phyloP scores from a whole-genome alignment of 2,329 filamentous ascomycete genomes.

The Pseudopyrenochaeta lycopersici region DNA sequence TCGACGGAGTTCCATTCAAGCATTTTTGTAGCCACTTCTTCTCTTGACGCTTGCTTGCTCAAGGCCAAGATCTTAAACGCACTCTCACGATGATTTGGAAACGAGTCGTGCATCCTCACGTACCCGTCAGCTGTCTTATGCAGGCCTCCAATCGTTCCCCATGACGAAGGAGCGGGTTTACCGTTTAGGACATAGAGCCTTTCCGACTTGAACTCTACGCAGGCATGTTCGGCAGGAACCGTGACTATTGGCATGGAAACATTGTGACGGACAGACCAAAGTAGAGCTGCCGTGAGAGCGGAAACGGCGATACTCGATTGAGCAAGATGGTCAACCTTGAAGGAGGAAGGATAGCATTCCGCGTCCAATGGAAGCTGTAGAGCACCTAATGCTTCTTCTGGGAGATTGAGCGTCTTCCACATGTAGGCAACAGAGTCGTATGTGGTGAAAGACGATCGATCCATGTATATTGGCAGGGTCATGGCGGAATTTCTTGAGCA shows the following conservation, averaged over 20 bases:
- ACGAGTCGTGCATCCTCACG: conserved; percentile 65
- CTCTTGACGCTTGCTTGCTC: conserved; percentile 39
- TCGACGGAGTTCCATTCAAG: conserved; percentile 56
- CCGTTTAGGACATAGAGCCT: conserved; percentile 58
- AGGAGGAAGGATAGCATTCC: conserved; percentile 59
- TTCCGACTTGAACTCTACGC: conserved; percentile 64
- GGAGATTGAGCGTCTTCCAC: conserved; percentile 37
- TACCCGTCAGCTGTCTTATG: conserved; percentile 62
- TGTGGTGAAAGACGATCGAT: conserved; percentile 32
- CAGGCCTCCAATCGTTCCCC: conserved; percentile 61
- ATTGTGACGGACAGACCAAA: conserved; percentile 50
- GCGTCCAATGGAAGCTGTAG: conserved; percentile 28
- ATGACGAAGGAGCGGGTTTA: conserved; percentile 42
- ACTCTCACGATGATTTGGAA: conserved; percentile 60
- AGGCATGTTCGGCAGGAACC: conserved; percentile 58
- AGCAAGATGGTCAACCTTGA: conserved; percentile 63
- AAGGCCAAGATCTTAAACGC: conserved; percentile 57
- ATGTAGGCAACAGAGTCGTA: conserved; percentile 40
- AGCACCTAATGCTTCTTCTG: conserved; percentile 27
- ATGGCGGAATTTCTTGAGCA: neutral
- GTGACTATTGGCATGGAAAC: conserved; percentile 48
- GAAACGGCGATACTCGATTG: conserved; percentile 63
- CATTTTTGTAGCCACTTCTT: conserved; percentile 52
- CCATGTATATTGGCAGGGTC: conserved; percentile 7
- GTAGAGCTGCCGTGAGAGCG: conserved; percentile 59